phyloP scores from a whole-genome alignment of 805 yeast genomes.

The Yarrowia sp. region DNA sequence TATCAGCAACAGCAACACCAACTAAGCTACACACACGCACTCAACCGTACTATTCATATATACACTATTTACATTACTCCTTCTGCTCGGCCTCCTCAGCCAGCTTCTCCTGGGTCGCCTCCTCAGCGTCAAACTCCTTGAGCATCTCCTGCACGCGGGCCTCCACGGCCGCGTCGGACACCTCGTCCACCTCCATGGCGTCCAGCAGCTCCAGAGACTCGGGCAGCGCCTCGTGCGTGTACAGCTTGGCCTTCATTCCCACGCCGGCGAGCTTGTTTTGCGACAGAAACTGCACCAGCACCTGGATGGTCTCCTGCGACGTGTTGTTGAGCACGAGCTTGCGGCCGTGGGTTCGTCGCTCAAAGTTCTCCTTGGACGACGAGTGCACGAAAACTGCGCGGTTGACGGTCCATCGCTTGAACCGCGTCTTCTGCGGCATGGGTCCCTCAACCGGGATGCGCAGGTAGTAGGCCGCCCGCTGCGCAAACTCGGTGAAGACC shows the following conservation, averaged over 20 bases:
- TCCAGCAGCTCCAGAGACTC: conserved; percentile 46
- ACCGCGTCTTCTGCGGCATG: conserved; percentile 61
- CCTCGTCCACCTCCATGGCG: conserved; percentile 31
- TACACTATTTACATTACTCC: conserved; percentile 25
- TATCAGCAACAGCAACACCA: too few relatives aligned
- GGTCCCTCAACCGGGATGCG: conserved; percentile 85
- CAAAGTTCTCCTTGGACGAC: conserved; percentile 89
- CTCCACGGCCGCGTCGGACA: conserved; percentile 1
- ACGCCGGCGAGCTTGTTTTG: conserved; percentile 42
- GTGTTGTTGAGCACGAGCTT: conserved; percentile 77
- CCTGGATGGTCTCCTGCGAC: conserved; percentile 76
- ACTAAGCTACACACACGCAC: too few relatives aligned
- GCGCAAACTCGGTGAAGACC: conserved; percentile 77
- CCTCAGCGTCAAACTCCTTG: conserved; percentile 27
- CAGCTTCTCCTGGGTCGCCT: conserved; percentile 1
- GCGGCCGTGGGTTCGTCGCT: conserved; percentile 79
- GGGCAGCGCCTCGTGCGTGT: conserved; percentile 49
- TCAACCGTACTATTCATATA: conserved; percentile 17
- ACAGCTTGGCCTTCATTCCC: conserved; percentile 73
- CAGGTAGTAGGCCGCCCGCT: conserved; percentile 85
- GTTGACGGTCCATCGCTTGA: conserved; percentile 90
- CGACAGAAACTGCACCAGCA: conserved; percentile 43
- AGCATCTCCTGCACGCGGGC: conserved; percentile 23
- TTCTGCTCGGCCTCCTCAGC: neutral
- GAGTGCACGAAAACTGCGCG: conserved; percentile 93